These are phyloP conservation scores for Lepidium aucheri DNA, from an alignment of 345 rosid genomes.

Conservation along the genomic window DNA sequence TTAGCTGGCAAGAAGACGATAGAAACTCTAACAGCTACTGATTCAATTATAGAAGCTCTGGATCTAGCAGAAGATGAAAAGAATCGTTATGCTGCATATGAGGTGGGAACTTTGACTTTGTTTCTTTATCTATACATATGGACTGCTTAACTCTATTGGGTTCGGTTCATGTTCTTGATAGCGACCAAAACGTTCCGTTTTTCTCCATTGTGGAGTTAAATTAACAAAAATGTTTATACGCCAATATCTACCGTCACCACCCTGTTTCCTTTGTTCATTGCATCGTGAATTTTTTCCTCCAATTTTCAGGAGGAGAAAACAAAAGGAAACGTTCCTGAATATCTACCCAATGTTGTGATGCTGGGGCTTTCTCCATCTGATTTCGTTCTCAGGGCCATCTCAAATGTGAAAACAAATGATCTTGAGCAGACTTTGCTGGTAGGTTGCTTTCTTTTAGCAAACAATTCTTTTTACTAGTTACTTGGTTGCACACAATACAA, in stretches of 20 bases:
- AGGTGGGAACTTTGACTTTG: slow-evolving; percentile 33
- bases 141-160: background rate
- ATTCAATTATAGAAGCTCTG: slow-evolving; percentile 68
- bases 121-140: background rate
- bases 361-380: slow-evolving; percentile 73
- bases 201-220: background rate
- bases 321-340: slow-evolving; percentile 42
- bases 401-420: slow-evolving; percentile 70
- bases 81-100: slow-evolving; percentile 54
- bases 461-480: background rate
- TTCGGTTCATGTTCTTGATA: background rate
- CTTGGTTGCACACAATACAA: background rate
- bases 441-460: slow-evolving; percentile 8
- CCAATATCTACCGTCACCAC: background rate
- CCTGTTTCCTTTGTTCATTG: background rate
- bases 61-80: slow-evolving; percentile 69
- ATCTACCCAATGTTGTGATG: slow-evolving; percentile 63
- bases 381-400: slow-evolving; percentile 61
- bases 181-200: background rate
- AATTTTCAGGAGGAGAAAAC: slow-evolving; percentile 63
- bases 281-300: background rate
- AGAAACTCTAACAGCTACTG: slow-evolving; percentile 72
- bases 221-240: background rate
- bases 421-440: slow-evolving; percentile 92
- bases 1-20: slow-evolving; percentile 78